Base-by-base conservation (phyloP, 257 asterid species). In the Petunia axillaris region DNA sequence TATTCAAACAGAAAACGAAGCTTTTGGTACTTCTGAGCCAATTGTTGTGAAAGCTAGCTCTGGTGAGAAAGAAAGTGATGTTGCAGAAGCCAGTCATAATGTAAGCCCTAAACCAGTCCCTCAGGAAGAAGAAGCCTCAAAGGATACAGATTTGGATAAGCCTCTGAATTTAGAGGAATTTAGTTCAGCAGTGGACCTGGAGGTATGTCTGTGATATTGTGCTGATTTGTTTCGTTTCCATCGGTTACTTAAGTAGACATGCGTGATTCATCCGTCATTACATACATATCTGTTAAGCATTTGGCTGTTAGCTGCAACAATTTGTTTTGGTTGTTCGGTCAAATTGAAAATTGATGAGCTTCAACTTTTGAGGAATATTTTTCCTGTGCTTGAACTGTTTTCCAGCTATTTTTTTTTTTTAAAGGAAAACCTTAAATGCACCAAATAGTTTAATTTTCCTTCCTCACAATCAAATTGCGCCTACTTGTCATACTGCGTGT, bases 121-220 rank as follows among this genome's bases (percentile, higher is more conserved):
- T 64, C 86, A 70, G 68, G 87, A 89, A 79, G 89, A 73, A 83
- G 80, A 85, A 41, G 79, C 76, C 67, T 77, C 86, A 71, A 70
- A 83, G 54, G 83, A 70, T 70, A 48, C 46, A 71, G 83, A 83
- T 57, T 8, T 78, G 38, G 90, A 84, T 55, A 89, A 83, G 84
- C 91, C 91, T 80, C 80, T 93, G 54, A 83, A 84, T 80, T 89
- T 91, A 63, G 93, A 90, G 84, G 93, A 87, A 62, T 87, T 86
- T 80, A 81, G 81, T 83, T 92, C 94, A 43, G 93, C 93, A 2
- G 80, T 86, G 10, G 96, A 89, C 60, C 79, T 93, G 60, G 93
- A 91, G 97, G 98, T 93, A 85, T 64, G 76, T 50, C 43, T 3
- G 9, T 78, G n/a, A 64, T 39, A 60, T 76, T 75, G 14, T 52